Base-by-base conservation (phyloP, 495 filamentous ascomycete genomes). In the Aspergillus bridgeri region DNA sequence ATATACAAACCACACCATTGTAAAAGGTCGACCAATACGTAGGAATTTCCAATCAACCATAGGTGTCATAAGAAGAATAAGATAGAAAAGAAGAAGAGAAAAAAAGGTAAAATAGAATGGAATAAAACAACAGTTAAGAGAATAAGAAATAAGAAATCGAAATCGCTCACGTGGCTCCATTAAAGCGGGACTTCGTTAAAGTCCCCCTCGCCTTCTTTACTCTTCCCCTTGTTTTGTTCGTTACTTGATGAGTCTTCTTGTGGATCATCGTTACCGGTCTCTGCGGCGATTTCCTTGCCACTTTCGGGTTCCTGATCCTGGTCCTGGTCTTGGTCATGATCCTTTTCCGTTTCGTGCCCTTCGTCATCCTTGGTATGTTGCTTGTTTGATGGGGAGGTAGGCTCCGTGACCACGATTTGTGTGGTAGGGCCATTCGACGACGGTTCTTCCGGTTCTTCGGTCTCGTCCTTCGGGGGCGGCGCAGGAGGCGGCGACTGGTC, bases 161-260 rank as follows among this genome's bases (percentile, higher is more conserved):
- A 51, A 61, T 29, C 55, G 47, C 54, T 56, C 44, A 57, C 42
- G 13, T 52, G 29, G 29, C 48, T 44, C 33, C 27, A 63, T 63
- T 65, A 75, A 24, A 77, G 71, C 27, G 74, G 69, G 7, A 77
- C 70, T 63, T 77, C 74, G 19, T 75, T 75, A 52, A 77, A 74
- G 51, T 77, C 74, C 7, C 69, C 60, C 48, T 76, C 69, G 22
- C 62, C 66, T 57, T 75, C 72, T 50, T 72, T 75, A 18, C 56
- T 61, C 50, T 75, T 75, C 25, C 59, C 53, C 59, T 75, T 72
- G 27, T 65, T 58, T 22, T 29, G 19, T 42, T 54, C 47, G 33
- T 46, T 17, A 44, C 11, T 53, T 49, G 67, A 54, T 23, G 65
- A 54, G 11, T 58, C 66, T 11, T 71, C 62, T 27, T 57, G 24